These are phyloP conservation scores for Hemileccinum impolitum DNA, from an alignment of 768 basidiomycete genomes.

Conservation along the genomic window DNA sequence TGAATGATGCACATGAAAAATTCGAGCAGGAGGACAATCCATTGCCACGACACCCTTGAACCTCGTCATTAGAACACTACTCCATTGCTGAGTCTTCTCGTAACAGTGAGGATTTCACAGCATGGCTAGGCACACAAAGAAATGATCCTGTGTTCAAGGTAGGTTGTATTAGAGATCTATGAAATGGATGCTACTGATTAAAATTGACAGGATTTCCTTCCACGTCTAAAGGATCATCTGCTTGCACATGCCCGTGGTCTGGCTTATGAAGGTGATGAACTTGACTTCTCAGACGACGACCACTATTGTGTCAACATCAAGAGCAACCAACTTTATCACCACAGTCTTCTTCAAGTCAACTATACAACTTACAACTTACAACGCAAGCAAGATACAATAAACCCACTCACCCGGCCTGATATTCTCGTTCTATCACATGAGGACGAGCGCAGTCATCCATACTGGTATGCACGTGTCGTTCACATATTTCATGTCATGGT, in stretches of 20 bases:
- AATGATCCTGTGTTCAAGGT: conserved; percentile 27
- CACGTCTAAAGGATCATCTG: conserved; percentile 18
- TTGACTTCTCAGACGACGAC: conserved; percentile 21
- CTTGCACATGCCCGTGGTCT: conserved; percentile 7
- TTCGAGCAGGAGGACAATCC: neutral
- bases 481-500: conserved; percentile 15
- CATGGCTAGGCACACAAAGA: neutral
- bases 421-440: too few species aligned
- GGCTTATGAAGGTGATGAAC: conserved; percentile 28
- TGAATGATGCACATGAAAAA: conserved; percentile 5
- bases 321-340: conserved; percentile 18
- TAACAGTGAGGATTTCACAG: conserved; percentile 11
- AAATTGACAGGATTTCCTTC: conserved; percentile 23
- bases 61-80: conserved; percentile 12
- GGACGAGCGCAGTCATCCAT: too few species aligned
- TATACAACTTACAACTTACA: too few species aligned
- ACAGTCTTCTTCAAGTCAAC: conserved; percentile 12
- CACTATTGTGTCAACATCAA: conserved; percentile 17
- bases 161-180: neutral
- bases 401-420: too few species aligned
- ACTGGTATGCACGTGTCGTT: conserved; percentile 32
- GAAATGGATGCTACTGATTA: neutral
- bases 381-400: too few species aligned
- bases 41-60: neutral
- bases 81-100: conserved; percentile 19